Base-by-base conservation (phyloP, 225 moss, liverwort and hornwort species). In the Sphagnum tenellum region DNA sequence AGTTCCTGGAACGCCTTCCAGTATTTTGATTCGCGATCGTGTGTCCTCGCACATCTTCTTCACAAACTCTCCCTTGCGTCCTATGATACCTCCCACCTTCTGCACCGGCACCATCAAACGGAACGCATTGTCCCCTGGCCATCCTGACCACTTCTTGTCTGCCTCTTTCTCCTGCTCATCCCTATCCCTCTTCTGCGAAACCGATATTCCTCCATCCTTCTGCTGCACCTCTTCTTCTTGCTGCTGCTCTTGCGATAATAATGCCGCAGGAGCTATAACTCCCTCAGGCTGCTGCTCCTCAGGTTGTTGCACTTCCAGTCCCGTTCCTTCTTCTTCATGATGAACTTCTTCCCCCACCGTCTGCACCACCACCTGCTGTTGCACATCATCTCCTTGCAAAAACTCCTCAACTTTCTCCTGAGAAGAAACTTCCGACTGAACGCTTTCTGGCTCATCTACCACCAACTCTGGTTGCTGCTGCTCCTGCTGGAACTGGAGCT, bases 1-100 rank as follows among this genome's bases (percentile, higher is more conserved):
- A 59, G 96, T 98, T 66, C 96, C 96, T 59, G 93, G 96, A 59
- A 98, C 96, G 67, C 96, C 96, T 74, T 98, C 96, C 3, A 98
- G 87, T 60, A 98, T 98, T 81, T 98, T 98, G 79, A 98, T 93
- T 72, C 96, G 71, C 56, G 96, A 88, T 46, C 96, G 87, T 44
- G 96, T 98, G 65, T 98, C 96, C 66, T 98, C 96, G 55, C 96
- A 98, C 96, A 98, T 98, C 76, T 90, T 98, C 75, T 98, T 98
- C 73, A 93, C 93, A 55, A 98, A 98, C 76, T 98, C 96, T 8
- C 96, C 96, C 74, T 98, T 98, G 3, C 96, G 92, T 8, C 96
- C 96, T 65, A 98, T 98, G 69, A 98, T 98, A 49, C 96, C 92
- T 9, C 96, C 96, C 5, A 98, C 96, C 81, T 98, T 98, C 69